These are phyloP conservation scores for Geotrichum aggregatum DNA, from an alignment of 1,139 yeast species.

Conservation along the genomic window DNA sequence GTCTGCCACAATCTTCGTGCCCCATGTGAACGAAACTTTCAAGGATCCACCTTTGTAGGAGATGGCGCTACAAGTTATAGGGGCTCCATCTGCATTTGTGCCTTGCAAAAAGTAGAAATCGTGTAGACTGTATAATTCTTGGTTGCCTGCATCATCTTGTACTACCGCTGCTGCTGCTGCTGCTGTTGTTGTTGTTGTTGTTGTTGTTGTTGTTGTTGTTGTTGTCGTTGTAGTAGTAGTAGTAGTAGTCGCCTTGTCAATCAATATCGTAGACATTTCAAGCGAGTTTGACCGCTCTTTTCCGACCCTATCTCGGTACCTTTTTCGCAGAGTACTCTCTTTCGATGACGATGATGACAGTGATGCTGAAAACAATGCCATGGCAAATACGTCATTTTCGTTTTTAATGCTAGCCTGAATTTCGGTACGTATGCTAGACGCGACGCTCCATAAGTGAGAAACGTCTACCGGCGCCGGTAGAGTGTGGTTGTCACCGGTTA, in stretches of 20 bases:
- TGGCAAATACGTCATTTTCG: neutral
- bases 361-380: neutral
- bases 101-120: constrained; percentile 15
- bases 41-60: constrained; percentile 11
- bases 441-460: neutral
- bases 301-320: constrained; percentile 4
- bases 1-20: constrained; percentile 11
- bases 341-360: no score
- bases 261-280: constrained; percentile 10
- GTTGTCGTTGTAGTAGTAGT: no score
- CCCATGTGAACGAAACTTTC: constrained; percentile 13
- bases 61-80: constrained; percentile 11
- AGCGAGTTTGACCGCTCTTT: constrained; percentile 11
- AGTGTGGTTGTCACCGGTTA: no score
- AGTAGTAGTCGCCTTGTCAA: neutral
- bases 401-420: neutral
- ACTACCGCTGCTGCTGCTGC: no score
- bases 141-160: neutral
- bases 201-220: neutral
- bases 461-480: no score
- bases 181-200: no score
- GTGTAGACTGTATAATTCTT: neutral
- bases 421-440: neutral
- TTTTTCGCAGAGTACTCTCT: neutral
- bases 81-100: constrained; percentile 14